phyloP scores from a whole-genome alignment of 1,284 basidiomycete genomes.

The Chalciporus sp. region DNA sequence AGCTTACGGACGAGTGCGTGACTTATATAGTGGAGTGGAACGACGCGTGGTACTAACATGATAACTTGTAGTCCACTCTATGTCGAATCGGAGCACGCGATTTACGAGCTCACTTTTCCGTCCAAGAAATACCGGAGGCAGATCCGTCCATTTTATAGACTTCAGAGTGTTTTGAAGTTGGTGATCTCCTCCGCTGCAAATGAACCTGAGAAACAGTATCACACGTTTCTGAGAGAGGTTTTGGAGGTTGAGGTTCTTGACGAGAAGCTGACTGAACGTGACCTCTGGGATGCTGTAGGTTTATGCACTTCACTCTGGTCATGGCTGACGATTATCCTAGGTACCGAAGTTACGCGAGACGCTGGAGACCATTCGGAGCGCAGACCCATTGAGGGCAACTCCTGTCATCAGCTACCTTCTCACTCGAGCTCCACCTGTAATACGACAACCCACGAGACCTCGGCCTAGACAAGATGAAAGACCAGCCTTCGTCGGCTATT shows the following conservation, averaged over 20 bases:
- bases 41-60: neutral
- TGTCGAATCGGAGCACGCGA: conserved; percentile 60
- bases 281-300: conserved; percentile 47
- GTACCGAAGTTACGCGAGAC: conserved; percentile 26
- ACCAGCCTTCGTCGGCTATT: conserved; percentile 15
- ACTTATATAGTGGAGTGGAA: neutral
- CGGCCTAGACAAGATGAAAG: conserved; percentile 1
- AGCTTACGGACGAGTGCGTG: conserved; percentile 40
- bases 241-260: conserved; percentile 40
- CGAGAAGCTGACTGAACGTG: conserved; percentile 38
- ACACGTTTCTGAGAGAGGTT: conserved; percentile 39
- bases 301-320: neutral
- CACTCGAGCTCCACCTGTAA: conserved; percentile 13
- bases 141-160: conserved; percentile 52
- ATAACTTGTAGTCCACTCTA: conserved; percentile 51
- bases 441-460: conserved; percentile 9
- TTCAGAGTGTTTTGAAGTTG: conserved; percentile 51
- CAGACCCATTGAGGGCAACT: conserved; percentile 26
- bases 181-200: conserved; percentile 42
- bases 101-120: conserved; percentile 58
- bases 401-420: conserved; percentile 25
- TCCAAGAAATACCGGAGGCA: conserved; percentile 44
- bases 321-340: conserved; percentile 27
- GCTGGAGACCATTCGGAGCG: conserved; percentile 23
- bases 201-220: conserved; percentile 30